phyloP scores from a whole-genome alignment of 2,329 filamentous ascomycete species.

The Apiospora saccharicola region DNA sequence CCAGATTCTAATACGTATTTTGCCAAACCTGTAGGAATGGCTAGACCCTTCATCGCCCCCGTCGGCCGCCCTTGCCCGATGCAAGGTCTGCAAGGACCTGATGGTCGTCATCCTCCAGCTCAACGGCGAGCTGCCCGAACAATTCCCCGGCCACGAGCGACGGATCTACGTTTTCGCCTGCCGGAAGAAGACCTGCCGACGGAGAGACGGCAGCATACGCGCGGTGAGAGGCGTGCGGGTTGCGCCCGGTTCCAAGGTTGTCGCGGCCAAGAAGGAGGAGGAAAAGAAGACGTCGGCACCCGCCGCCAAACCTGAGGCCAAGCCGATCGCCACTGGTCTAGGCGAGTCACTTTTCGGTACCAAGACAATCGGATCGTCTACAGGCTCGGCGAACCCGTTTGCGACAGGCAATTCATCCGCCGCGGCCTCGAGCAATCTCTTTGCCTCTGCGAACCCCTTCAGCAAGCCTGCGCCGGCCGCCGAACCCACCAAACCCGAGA shows the following conservation, averaged over 20 bases:
- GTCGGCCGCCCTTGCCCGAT: slow-evolving; percentile 79
- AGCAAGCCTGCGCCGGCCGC: slow-evolving; percentile 39
- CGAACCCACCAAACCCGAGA: slow-evolving; percentile 29
- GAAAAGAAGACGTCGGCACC: slow-evolving; percentile 45
- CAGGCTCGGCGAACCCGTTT: slow-evolving; percentile 65
- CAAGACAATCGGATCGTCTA: slow-evolving; percentile 51
- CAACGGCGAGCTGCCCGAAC: slow-evolving; percentile 86
- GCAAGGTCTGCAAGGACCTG: slow-evolving; percentile 83
- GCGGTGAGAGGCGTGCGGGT: slow-evolving; percentile 74
- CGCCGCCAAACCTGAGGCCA: slow-evolving; percentile 42
- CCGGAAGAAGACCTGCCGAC: slow-evolving; percentile 76
- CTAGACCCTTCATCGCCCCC: slow-evolving; percentile 75
- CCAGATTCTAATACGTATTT: not conserved
- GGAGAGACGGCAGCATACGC: slow-evolving; percentile 83
- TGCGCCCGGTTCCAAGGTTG: slow-evolving; percentile 35
- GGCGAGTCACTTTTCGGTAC: slow-evolving; percentile 77
- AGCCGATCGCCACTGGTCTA: slow-evolving; percentile 51
- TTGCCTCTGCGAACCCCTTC: slow-evolving; percentile 63
- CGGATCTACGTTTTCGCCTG: slow-evolving; percentile 89
- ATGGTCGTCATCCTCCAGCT: slow-evolving; percentile 90
- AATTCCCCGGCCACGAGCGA: slow-evolving; percentile 86
- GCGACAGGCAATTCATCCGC: slow-evolving; percentile 52
- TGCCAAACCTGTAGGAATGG: slow-evolving; percentile 71
- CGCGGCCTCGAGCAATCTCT: slow-evolving; percentile 60
- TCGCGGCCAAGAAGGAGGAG: slow-evolving; percentile 43